Base-by-base conservation (phyloP, 768 basidiomycete species). In the Mycena maculata region DNA sequence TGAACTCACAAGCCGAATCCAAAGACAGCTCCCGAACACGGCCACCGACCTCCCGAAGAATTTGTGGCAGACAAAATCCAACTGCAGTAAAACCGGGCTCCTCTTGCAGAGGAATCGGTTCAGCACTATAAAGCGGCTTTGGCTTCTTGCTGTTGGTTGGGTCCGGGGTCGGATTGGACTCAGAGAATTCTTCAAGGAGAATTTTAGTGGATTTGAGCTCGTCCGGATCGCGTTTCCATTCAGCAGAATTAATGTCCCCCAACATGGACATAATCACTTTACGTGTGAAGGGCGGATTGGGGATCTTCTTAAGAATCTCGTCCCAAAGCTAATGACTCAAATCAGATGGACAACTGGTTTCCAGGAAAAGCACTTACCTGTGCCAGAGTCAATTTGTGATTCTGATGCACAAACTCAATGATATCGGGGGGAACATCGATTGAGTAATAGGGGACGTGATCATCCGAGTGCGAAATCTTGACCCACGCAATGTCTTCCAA, bases 1-100 rank as follows among this genome's bases (percentile, higher is more conserved):
- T 31, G 20, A 8, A 71, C 74, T 39, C 41, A 78, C 78, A 80
- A 18, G 76, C 68, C 3, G 77, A 80, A 61, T 79, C 78, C 12
- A 80, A 30, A 11, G 72, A 53, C 16, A 77, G 57, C 57, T 81
- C 79, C 12, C 68, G 59, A 0, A 80, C 67, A 6, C 65, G 27
- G 2, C 63, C 73, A 0, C 70, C 74, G 62, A 70, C 77, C 60
- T 73, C 59, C 0, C 47, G 11, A 16, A 79, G 52, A 8, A 75
- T 41, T 6, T 73, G 71, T 12, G 74, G 72, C 8, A 79, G 58
- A 9, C 72, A 38, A 68, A 78, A 79, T 0, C 72, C 74, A 18
- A 80, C 39, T 4, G 73, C 70, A 4, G 54, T 69, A 33, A 72
- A 70, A 0, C 77, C 76, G 23, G 63, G 62, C 20, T 64, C 63